Conservation (phyloP, 768 basidiomycete species). For the Agrocybe pediades region DNA sequence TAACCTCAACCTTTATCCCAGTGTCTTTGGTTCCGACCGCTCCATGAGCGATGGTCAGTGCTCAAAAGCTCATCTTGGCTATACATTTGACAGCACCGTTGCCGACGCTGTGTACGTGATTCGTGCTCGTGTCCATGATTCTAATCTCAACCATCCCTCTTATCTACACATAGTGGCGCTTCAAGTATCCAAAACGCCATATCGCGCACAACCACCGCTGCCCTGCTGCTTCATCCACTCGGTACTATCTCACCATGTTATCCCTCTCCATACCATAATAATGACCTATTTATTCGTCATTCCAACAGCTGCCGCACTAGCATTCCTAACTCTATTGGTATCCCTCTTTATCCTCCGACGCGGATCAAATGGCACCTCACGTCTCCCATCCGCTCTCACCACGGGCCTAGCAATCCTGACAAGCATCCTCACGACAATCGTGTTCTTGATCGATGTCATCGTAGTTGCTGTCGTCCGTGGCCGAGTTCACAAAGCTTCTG, state of each 20-base stretch:
- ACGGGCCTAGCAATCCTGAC: constrained; percentile 39
- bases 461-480: constrained; percentile 46
- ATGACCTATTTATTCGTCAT: constrained; percentile 1
- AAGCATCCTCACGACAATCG: constrained; percentile 45
- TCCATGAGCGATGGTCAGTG: constrained; percentile 43
- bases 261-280: constrained; percentile 1
- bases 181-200: constrained; percentile 40
- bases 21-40: constrained; percentile 43
- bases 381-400: constrained; percentile 39
- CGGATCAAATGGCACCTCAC: constrained; percentile 36
- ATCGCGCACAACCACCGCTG: constrained; percentile 45
- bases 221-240: constrained; percentile 57
- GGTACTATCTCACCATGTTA: constrained; percentile 31
- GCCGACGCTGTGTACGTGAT: constrained; percentile 43
- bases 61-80: constrained; percentile 51
- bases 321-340: constrained; percentile 49
- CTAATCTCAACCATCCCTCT: constrained; percentile 10
- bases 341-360: constrained; percentile 48
- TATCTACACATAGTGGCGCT: constrained; percentile 29
- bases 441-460: constrained; percentile 56
- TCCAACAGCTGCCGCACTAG: constrained; percentile 44
- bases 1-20: constrained; percentile 18
- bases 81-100: constrained; percentile 53
- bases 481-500: constrained; percentile 41
- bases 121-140: constrained; percentile 11